These are phyloP conservation scores for Exophiala aquamarina DNA, from an alignment of 2,329 filamentous ascomycete species.

Conservation along the genomic window DNA sequence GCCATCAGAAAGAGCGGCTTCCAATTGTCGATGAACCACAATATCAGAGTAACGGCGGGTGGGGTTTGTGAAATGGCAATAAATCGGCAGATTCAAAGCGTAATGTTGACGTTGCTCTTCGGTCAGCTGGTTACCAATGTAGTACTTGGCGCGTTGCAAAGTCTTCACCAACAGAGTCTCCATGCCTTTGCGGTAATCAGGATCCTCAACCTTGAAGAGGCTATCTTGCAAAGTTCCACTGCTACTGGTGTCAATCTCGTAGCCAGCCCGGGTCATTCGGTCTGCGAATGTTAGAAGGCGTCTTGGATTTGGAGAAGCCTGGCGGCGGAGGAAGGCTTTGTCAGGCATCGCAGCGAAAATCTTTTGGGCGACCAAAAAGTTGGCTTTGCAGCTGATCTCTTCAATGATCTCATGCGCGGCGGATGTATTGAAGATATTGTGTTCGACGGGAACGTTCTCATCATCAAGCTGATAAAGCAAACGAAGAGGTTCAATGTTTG, in stretches of 20 bases:
- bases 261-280: slow-evolving; percentile 87
- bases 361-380: slow-evolving; percentile 83
- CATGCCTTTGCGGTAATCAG: slow-evolving; percentile 91
- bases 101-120: slow-evolving; percentile 84
- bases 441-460: slow-evolving; percentile 94
- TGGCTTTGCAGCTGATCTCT: slow-evolving; percentile 91
- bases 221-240: slow-evolving; percentile 92
- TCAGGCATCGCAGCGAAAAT: slow-evolving; percentile 77
- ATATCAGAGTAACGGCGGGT: slow-evolving; percentile 94
- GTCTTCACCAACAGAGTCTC: slow-evolving; percentile 93
- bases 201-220: slow-evolving; percentile 87
- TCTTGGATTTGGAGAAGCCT: slow-evolving; percentile 79
- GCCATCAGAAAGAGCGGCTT: slow-evolving; percentile 78
- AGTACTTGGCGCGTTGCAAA: slow-evolving; percentile 96
- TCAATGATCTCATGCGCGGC: slow-evolving; percentile 90
- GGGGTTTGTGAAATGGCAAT: slow-evolving; percentile 96
- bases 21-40: slow-evolving; percentile 90
- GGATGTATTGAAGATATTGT: slow-evolving; percentile 93
- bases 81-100: slow-evolving; percentile 85
- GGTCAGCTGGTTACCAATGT: slow-evolving; percentile 74
- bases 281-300: slow-evolving; percentile 89
- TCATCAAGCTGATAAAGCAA: slow-evolving; percentile 93
- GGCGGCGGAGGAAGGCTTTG: slow-evolving; percentile 87
- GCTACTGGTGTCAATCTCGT: slow-evolving; percentile 83
- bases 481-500: slow-evolving; percentile 80